Base-by-base conservation (phyloP, 2,329 filamentous ascomycete species). In the Fusarium sp. region DNA sequence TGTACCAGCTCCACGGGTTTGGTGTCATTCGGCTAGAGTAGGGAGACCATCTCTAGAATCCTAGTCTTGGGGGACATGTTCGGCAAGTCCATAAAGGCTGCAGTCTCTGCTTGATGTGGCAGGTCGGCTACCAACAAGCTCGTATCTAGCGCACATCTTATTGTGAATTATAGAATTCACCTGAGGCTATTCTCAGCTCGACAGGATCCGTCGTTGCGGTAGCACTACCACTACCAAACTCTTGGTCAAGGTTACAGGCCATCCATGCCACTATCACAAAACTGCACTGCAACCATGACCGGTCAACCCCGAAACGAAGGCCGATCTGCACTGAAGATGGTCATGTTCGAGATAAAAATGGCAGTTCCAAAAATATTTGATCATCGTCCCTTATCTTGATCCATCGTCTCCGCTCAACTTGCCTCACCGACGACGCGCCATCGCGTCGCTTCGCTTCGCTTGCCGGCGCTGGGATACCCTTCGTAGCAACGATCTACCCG, bases 401-500 rank as follows among this genome's bases (percentile, higher is more conserved):
- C 38, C 37, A 58, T 61, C 50, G 27, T 32, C 50, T 54, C 50
- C 47, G 47, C 43, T 61, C 61, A 38, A 20, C 38, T 59, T 40
- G 62, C 60, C 47, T 72, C 71, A 69, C 71, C 71, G 58, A 61
- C 40, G 60, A 61, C 65, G 66, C 60, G 68, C 71, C 68, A 74
- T 74, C 69, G 61, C 66, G 57, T 50, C 69, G 61, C 66, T 65
- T 50, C 30, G 61, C 66, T 63, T 50, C 70, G 61, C 66, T 65
- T 50, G 35, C 40, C 71, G 68, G 71, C 54, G 68, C 27, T 65
- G 68, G 40, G 30, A 54, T 61, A 69, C 72, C 61, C n/a, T 27
- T 72, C 60, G 20, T 50, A 74, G 72, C 54, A 74, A 72, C 63
- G 72, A 74, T 74, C 72, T 64, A 63, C 72, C 43, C 71, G 58